These are phyloP conservation scores for Rosa multiflora DNA, from an alignment of 306 rosid genomes.

Conservation along the genomic window DNA sequence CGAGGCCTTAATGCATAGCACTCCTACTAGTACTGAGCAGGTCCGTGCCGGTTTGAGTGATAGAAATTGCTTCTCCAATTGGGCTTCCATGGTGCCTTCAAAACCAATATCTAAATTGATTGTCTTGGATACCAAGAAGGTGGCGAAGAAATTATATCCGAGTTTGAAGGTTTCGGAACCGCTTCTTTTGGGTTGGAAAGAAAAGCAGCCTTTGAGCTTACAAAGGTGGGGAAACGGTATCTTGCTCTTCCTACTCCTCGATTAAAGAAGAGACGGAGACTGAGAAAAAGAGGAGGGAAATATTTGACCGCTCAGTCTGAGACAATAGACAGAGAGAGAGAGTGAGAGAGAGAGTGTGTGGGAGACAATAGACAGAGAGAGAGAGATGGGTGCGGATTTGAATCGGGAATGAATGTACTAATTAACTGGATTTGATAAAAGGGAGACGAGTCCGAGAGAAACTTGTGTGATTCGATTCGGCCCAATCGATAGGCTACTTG, in stretches of 20 bases:
- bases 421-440: conserved; percentile 40
- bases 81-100: too few species aligned
- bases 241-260: too few species aligned
- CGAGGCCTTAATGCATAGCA: too few species aligned
- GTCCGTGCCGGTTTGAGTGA: too few species aligned
- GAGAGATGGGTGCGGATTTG: conserved; percentile 39
- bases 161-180: too few species aligned
- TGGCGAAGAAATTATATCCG: too few species aligned
- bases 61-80: too few species aligned
- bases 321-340: conserved; percentile 2
- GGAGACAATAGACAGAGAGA: not conserved
- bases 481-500: not conserved
- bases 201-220: conserved; percentile 56
- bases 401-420: conserved; percentile 37
- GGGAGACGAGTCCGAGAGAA: conserved; percentile 29
- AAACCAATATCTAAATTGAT: too few species aligned
- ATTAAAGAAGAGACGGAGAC: not conserved
- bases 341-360: not conserved
- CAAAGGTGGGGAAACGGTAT: too few species aligned
- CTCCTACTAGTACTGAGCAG: too few species aligned
- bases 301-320: conserved; percentile 34
- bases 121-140: too few species aligned
- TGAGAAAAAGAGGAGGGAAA: conserved; percentile 49
- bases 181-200: too few species aligned
- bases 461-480: not conserved